Base-by-base conservation (phyloP, 2,329 filamentous ascomycete species). In the Magnaporthiopsis poae region DNA sequence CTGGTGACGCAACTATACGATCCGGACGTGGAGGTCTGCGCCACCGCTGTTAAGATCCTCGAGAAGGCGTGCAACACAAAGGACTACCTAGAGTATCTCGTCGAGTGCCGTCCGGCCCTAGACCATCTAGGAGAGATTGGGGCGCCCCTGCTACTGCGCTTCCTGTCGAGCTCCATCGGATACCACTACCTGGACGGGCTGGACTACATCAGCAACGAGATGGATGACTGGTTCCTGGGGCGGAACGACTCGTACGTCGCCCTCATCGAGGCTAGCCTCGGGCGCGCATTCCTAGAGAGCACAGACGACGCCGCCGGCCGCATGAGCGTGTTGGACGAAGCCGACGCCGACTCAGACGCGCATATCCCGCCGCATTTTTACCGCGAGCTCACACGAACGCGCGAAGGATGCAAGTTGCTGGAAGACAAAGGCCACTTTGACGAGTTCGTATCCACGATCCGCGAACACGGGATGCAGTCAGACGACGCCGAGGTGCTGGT, bases 191-290 rank as follows among this genome's bases (percentile, higher is more conserved):
- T 99, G 7, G 92, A 98, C 74, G 95, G 93, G 0, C 82, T 99
- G 61, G 96, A 99, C 79, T 99, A 99, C 75, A 99, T 99, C 76
- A 97, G 93, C 69, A 95, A 96, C 74, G 96, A 99, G 76, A 99
- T 99, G 95, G 95, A 99, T 71, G 96, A 99, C 78, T 99, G 95
- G 95, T 99, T 98, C 74, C 82, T 99, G 36, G 95, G 95, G 18
- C 88, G 95, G 61, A 99, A 99, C 74, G 94, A 99, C 75, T 89
- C 88, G n/a, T 99, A 99, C 71, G 95, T 99, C 64, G 86, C 88
- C 56, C 85, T 98, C 60, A 94, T 99, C 60, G 95, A 99, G 77
- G 95, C 96, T n/a, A 96, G 93, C 66, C 83, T 99, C 88, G 92
- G 68, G 90, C 93, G 70, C 1, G 70, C 71, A 2, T 72, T 72